Evolutionary conservation across 2,329 filamentous ascomycete genomes (phyloP).

Genomic region (Madurella mycetomatis): DNA sequence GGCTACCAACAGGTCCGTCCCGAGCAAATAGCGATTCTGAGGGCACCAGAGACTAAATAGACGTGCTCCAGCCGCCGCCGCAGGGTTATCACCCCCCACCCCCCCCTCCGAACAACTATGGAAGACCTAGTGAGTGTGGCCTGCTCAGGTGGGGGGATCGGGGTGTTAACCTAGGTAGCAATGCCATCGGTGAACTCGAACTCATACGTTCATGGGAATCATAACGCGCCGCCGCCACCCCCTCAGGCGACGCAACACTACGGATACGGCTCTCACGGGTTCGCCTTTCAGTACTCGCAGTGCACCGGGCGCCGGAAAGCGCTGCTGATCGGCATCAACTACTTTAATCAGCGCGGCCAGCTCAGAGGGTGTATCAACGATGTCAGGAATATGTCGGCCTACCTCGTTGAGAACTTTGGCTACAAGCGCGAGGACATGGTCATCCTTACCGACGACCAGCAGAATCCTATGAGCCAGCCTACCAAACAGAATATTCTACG

Average conservation of each 20-base stretch:
- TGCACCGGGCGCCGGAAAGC: conserved; percentile 88
- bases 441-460: conserved; percentile 90
- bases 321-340: conserved; percentile 90
- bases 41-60: conserved; percentile 20
- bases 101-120: conserved; percentile 41
- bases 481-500: conserved; percentile 92
- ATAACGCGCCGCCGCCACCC: conserved; percentile 59
- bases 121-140: conserved; percentile 43
- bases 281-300: conserved; percentile 85
- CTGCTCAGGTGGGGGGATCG: not conserved
- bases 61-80: conserved; percentile 30
- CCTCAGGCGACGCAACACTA: conserved; percentile 66
- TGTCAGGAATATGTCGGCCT: conserved; percentile 93
- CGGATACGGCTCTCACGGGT: conserved; percentile 71
- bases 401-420: conserved; percentile 81
- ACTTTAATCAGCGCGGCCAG: conserved; percentile 88
- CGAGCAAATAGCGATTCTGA: not conserved
- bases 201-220: conserved; percentile 51
- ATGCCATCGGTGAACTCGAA: conserved; percentile 26
- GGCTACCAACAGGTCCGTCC: conserved; percentile 38
- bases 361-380: conserved; percentile 94
- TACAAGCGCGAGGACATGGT: conserved; percentile 98
- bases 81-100: conserved; percentile 42
- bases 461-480: conserved; percentile 94
- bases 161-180: conserved; percentile 14